Base-by-base conservation (phyloP, 768 basidiomycete genomes). In the Mycena epipterygia region DNA sequence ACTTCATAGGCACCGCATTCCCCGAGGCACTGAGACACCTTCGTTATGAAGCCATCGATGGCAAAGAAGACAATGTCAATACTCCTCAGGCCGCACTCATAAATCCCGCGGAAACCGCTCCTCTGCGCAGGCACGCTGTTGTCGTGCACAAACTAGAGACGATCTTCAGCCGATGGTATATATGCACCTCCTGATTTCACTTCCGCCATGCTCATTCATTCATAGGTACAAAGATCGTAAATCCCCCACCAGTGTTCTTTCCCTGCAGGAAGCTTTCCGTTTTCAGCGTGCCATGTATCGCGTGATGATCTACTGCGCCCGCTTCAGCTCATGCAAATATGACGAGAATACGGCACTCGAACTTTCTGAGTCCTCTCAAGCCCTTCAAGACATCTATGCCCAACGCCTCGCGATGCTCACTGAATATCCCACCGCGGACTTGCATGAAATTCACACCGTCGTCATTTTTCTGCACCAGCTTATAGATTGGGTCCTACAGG, bases 221-320 rank as follows among this genome's bases (percentile, higher is more conserved):
- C 1, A 14, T 41, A 65, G 64, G 52, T 41, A 65, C 37, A 65
- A 65, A 33, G 51, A 65, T 25, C 39, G 53, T 3, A 32, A 21
- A 4, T 56, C 39, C 2, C 5, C 7, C 0, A 23, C 37, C 6
- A 65, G 64, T 29, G 64, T 48, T 27, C 53, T 65, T 29, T 33
- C 52, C 2, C 3, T 51, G 8, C 21, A 52, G 19, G 63, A 64
- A 19, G 16, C 63, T 1, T 55, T n/a, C n/a, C 35, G 52, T 14
- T 56, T 65, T n/a, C 39, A 37, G 3, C 52, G 64, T 7, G 64
- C 64, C 27, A 46, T 57, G 64, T 56, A 65, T 39, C 52, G 64
- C 7, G n/a, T 56, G n/a, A 55, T 65, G 52, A 7, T 29, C 19
- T 65, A 55, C 27, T 39, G n/a, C 3, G 9, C 14, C 1, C 53